Percentiles rank a stretch among this genome's conserved stretches.
These are phyloP conservation scores for Candida sakaeoensis DNA, from an alignment of 805 yeast genomes.

Conservation along the genomic window DNA sequence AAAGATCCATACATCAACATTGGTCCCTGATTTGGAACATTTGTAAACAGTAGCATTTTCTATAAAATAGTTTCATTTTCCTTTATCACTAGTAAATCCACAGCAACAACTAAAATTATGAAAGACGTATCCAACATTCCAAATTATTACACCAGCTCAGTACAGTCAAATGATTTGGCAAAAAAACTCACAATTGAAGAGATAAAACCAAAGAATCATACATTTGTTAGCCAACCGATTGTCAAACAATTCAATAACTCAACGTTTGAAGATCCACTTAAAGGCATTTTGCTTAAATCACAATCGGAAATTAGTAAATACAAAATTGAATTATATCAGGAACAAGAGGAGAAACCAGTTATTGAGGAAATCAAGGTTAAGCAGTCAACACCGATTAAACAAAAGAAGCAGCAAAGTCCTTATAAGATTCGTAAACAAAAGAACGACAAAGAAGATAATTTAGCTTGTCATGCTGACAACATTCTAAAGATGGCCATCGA, in stretches of 20 bases:
- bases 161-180: not conserved
- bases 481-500: conserved; percentile 46
- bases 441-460: conserved; percentile 26
- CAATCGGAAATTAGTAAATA: not conserved
- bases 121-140: conserved; percentile 1
- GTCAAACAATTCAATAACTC: not conserved
- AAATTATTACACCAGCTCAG: not conserved
- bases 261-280: not conserved
- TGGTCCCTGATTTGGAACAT: not conserved
- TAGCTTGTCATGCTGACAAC: conserved; percentile 46
- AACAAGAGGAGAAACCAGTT: not conserved
- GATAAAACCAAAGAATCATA: not conserved
- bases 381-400: conserved; percentile 4
- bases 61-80: not conserved
- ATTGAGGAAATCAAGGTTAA: not conserved
- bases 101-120: too few relatives aligned
- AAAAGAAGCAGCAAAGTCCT: not conserved
- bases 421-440: not conserved
- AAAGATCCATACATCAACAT: conserved; percentile 3
- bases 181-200: not conserved
- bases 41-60: conserved; percentile 1
- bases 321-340: conserved; percentile 1
- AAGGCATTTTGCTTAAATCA: not conserved
- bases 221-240: not conserved
- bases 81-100: not conserved